Evolutionary conservation across 148 eudicot species (phyloP).

Genomic region (Spergularia marina): DNA sequence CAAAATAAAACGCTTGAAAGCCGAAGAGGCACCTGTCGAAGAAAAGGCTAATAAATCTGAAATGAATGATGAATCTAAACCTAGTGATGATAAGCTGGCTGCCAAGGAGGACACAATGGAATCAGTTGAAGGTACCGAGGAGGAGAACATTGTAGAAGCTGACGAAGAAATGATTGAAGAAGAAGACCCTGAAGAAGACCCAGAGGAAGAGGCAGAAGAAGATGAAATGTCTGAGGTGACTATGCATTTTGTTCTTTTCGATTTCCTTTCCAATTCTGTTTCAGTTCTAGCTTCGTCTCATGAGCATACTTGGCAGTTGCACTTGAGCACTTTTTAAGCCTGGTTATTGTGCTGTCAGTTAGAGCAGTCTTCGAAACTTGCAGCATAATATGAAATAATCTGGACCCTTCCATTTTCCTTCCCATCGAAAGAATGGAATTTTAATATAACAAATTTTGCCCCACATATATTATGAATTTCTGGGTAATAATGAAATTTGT

Average conservation of each 20-base stretch:
- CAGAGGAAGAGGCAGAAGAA: slow-evolving; percentile 64
- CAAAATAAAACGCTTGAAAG: slow-evolving; percentile 58
- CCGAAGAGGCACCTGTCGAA: slow-evolving; percentile 35
- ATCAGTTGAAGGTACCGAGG: slow-evolving; percentile 16
- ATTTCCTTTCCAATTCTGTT: background rate
- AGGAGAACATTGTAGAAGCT: slow-evolving; percentile 23
- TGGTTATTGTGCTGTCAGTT: background rate
- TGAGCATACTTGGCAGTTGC: background rate
- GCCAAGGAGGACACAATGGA: slow-evolving; percentile 35
- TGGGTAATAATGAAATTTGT: background rate
- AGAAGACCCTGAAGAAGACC: slow-evolving; percentile 57
- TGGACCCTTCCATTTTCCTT: background rate
- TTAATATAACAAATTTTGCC: no score
- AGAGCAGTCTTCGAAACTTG: background rate
- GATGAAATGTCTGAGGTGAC: slow-evolving; percentile 47
- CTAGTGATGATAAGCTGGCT: slow-evolving; percentile 31
- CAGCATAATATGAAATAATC: background rate
- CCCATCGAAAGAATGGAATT: background rate
- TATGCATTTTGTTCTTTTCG: slow-evolving; percentile 10
- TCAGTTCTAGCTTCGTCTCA: background rate
- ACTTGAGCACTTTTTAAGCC: background rate
- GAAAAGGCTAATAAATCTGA: slow-evolving; percentile 40
- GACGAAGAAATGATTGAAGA: slow-evolving; percentile 31
- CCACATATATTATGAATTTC: background rate
- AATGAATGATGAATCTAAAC: slow-evolving; percentile 35